Conservation (phyloP, 345 rosid genomes). For the Toxicodendron radicans region DNA sequence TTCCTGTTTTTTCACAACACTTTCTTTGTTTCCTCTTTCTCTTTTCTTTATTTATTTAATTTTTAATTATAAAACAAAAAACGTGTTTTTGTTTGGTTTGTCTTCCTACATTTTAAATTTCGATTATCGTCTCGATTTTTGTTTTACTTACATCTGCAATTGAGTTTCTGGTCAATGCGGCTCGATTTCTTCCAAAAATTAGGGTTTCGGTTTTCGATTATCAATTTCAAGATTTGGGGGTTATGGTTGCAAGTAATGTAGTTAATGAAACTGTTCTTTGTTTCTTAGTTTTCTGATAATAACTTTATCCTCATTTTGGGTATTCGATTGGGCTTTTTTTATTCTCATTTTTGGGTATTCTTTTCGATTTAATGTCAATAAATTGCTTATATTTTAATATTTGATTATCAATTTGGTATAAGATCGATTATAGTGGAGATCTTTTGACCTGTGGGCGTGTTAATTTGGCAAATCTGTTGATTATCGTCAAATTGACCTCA, state of each 20-base stretch:
- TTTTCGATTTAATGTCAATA: slow-evolving; percentile 8
- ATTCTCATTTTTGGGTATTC: background rate
- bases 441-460: slow-evolving; percentile 2
- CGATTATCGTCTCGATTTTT: background rate
- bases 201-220: slow-evolving; percentile 25
- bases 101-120: background rate
- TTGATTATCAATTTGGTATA: slow-evolving; percentile 1
- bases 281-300: background rate
- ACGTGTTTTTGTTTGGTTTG: background rate
- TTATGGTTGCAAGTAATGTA: slow-evolving; percentile 8
- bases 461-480: slow-evolving; percentile 32
- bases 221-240: slow-evolving; percentile 8
- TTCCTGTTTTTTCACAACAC: slow-evolving; percentile 9
- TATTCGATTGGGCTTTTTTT: slow-evolving; percentile 5
- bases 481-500: slow-evolving; percentile 9
- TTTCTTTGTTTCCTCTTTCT: background rate
- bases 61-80: background rate
- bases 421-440: slow-evolving; percentile 9
- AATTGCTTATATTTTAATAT: slow-evolving; percentile 8
- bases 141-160: background rate
- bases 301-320: background rate
- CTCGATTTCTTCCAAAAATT: slow-evolving; percentile 15
- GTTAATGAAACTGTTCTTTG: slow-evolving; percentile 7
- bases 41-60: background rate
- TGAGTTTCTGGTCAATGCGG: slow-evolving; percentile 34